phyloP scores from a whole-genome alignment of 805 yeast genomes.

The Zygotorulaspora florentina region DNA sequence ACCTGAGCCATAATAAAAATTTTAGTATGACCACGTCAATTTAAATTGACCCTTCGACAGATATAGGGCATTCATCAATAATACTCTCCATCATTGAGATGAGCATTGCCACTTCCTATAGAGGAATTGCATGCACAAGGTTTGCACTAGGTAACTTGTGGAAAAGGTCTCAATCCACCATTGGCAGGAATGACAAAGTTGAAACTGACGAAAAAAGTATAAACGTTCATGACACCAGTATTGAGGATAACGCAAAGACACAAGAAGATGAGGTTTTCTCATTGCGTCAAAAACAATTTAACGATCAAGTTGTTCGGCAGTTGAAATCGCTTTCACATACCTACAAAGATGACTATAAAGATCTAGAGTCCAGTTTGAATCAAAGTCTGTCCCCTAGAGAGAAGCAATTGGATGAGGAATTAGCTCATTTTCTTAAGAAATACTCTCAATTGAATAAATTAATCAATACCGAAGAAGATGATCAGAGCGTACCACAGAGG shows the following conservation, averaged over 20 bases:
- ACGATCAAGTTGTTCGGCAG: constrained; percentile 23
- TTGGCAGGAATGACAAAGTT: neutral
- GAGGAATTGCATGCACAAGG: constrained; percentile 3
- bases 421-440: constrained; percentile 27
- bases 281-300: constrained; percentile 27
- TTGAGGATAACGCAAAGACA: constrained; percentile 1
- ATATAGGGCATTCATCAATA: neutral
- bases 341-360: constrained; percentile 17
- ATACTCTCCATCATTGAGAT: neutral
- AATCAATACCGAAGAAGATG: constrained; percentile 15
- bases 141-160: constrained; percentile 3
- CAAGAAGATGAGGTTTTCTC: constrained; percentile 22
- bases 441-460: constrained; percentile 23
- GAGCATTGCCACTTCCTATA: constrained; percentile 2
- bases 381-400: constrained; percentile 25
- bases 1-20: neutral
- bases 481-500: constrained; percentile 3
- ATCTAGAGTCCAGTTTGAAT: constrained; percentile 12
- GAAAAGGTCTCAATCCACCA: constrained; percentile 7
- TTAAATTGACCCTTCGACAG: neutral
- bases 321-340: constrained; percentile 18
- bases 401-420: constrained; percentile 30
- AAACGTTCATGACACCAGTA: neutral
- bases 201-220: neutral
- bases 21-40: neutral